phyloP scores from a whole-genome alignment of 257 asterid species.

The Ilex aquifolium region DNA sequence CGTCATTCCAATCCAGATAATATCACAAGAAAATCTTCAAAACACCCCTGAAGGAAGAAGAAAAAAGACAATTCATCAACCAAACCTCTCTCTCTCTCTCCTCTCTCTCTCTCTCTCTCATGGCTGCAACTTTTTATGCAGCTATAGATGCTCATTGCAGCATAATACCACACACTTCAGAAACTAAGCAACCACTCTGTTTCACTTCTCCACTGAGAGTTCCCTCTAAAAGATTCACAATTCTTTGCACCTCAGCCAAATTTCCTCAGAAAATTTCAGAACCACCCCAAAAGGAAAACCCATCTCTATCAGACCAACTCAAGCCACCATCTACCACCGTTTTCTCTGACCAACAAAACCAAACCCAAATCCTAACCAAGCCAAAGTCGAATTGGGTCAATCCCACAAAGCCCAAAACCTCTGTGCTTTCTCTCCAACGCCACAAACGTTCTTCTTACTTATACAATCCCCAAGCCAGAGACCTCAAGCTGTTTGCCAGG shows the following conservation, averaged over 20 bases:
- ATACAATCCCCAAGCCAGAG: slow-evolving; percentile 62
- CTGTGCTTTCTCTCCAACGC: slow-evolving; percentile 80
- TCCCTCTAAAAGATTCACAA: slow-evolving; percentile 30
- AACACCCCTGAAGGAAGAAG: not conserved
- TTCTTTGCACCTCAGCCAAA: slow-evolving; percentile 41
- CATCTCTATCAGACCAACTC: slow-evolving; percentile 82
- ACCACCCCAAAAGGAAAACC: slow-evolving; percentile 25
- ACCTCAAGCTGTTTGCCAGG: slow-evolving; percentile 56
- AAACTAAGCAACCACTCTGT: slow-evolving; percentile 31
- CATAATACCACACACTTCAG: slow-evolving; percentile 36
- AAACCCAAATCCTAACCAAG: slow-evolving; percentile 47
- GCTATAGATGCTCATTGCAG: slow-evolving; percentile 24
- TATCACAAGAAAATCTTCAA: slow-evolving; percentile 26
- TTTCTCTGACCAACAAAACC: slow-evolving; percentile 59
- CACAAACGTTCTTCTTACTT: slow-evolving; percentile 58
- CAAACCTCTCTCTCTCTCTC: not conserved
- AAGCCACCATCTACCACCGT: slow-evolving; percentile 63
- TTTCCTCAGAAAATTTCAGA: slow-evolving; percentile 20
- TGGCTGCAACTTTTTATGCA: slow-evolving; percentile 64
- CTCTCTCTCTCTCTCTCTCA: slow-evolving; percentile 7
- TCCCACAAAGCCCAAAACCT: slow-evolving; percentile 77
- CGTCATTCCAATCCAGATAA: slow-evolving; percentile 19
- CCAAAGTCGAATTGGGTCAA: slow-evolving; percentile 93
- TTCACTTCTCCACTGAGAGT: slow-evolving; percentile 28
- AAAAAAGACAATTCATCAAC: not conserved